Evolutionary conservation across 2,329 filamentous ascomycete genomes (phyloP).

Genomic region (Aureobasidium pullulans): DNA sequence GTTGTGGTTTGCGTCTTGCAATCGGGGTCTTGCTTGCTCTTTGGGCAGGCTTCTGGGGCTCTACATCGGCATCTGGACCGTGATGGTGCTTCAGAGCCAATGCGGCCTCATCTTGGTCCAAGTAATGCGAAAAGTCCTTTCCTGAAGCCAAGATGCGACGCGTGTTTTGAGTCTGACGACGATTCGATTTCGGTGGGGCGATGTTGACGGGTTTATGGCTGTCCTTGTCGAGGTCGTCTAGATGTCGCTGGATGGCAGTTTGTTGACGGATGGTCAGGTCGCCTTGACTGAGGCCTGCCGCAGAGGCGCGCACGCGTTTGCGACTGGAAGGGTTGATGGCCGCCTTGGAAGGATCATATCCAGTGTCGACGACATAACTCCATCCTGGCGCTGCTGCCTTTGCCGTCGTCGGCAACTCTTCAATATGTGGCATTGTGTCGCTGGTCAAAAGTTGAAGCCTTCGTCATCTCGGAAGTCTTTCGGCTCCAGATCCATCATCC

Average conservation of each 20-base stretch:
- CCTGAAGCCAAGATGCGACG: constrained; percentile 72
- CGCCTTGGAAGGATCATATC: constrained; percentile 50
- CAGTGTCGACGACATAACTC: constrained; percentile 79
- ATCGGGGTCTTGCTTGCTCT: constrained; percentile 30
- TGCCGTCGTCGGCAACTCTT: constrained; percentile 65
- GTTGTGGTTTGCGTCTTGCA: constrained; percentile 23
- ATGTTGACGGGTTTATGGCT: constrained; percentile 51
- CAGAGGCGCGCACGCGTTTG: constrained; percentile 61
- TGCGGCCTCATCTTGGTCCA: constrained; percentile 69
- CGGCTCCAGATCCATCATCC: not conserved
- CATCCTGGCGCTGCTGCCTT: constrained; percentile 71
- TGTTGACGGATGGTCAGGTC: constrained; percentile 70
- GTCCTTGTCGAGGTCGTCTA: constrained; percentile 77
- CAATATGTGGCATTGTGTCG: constrained; percentile 54
- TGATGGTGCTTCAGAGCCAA: constrained; percentile 27
- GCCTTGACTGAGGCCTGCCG: constrained; percentile 29
- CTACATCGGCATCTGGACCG: constrained; percentile 18
- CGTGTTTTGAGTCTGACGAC: constrained; percentile 55
- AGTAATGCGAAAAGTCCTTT: constrained; percentile 76
- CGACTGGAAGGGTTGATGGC: constrained; percentile 47
- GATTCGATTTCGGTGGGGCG: constrained; percentile 54
- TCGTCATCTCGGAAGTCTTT: not conserved
- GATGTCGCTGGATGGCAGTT: constrained; percentile 70
- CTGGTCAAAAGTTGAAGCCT: not conserved
- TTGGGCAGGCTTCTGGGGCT: constrained; percentile 14